Evolutionary conservation across 192 early-diverging fungal species (phyloP).

Genomic region (Coemansia sp.): DNA sequence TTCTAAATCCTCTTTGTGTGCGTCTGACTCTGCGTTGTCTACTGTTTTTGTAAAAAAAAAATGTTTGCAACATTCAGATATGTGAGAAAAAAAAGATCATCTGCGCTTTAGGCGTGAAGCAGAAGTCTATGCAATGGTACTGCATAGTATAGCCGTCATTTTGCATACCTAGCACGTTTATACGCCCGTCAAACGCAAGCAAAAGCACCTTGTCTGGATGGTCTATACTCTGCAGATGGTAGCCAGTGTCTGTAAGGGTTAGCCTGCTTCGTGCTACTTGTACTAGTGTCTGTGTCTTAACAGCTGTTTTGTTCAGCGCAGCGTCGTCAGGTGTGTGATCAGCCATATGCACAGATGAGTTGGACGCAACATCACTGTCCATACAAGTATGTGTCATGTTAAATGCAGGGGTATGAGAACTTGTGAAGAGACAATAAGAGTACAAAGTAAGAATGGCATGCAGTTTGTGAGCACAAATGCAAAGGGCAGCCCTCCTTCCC

Average conservation of each 20-base stretch:
- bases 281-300: background rate
- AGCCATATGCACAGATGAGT: background rate
- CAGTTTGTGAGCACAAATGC: background rate
- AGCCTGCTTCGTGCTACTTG: conserved; percentile 31
- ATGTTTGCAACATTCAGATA: background rate
- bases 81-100: background rate
- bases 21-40: conserved; percentile 1
- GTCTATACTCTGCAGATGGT: conserved; percentile 39
- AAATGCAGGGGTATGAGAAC: background rate
- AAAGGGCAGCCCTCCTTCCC: background rate
- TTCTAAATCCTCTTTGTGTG: background rate
- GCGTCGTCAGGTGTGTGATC: background rate
- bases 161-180: conserved; percentile 12
- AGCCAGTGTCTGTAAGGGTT: conserved; percentile 24
- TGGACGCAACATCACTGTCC: background rate
- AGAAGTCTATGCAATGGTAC: background rate
- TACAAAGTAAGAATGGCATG: background rate
- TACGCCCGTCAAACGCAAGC: conserved; percentile 27
- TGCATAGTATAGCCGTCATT: background rate
- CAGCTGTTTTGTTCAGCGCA: background rate
- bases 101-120: background rate
- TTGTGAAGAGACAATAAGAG: too few species aligned
- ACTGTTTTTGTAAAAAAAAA: too few species aligned
- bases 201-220: conserved; percentile 16
- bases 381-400: conserved; percentile 1